Base-by-base conservation (phyloP, 2,329 filamentous ascomycete genomes). In the Fusarium illudens region DNA sequence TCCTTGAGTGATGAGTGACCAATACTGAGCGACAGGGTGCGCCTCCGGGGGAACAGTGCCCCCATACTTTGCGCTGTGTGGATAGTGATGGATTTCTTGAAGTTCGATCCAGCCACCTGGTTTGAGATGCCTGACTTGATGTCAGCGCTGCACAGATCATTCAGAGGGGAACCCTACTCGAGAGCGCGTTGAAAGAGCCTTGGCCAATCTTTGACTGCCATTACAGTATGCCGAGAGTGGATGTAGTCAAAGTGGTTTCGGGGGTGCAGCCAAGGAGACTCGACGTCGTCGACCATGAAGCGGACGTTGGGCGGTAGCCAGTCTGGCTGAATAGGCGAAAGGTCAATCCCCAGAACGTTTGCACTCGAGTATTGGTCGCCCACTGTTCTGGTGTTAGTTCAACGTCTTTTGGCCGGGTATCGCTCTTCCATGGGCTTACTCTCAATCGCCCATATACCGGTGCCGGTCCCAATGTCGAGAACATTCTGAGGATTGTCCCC, bases 401-500 rank as follows among this genome's bases (percentile, higher is more conserved):
- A 19, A n/a, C 13, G 36, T 36, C 39, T 10, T 27, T 22, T 11
- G 9, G 8, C 32, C 13, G 13, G 17, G 10, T n/a, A 22, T 19
- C 15, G 13, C 39, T 46, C 39, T 12, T 44, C 32, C 30, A 34
- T 42, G 5, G 3, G 27, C 79, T 71, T 71, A 81, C 79, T 84
- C 66, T 87, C 86, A 56, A 88, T 87, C 10, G 85, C 84, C 86
- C 86, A 88, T 7, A 86, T 86, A 3, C 86, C 86, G 1, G 86
- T 88, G 3, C 86, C 86, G 0, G 86, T 88, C 13, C 85, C 86
- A 44, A 88, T 81, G 67, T 88, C 86, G n/a, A 88, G 75, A 10
- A 87, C 79, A 64, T 84, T 79, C 60, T 85, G 82, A 0, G 83
- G 81, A 37, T 80, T 75, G 3, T 80, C 75, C 6, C 79, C 80